Evolutionary conservation across 495 filamentous ascomycete genomes (phyloP).

Genomic region (Xylona heveae): DNA sequence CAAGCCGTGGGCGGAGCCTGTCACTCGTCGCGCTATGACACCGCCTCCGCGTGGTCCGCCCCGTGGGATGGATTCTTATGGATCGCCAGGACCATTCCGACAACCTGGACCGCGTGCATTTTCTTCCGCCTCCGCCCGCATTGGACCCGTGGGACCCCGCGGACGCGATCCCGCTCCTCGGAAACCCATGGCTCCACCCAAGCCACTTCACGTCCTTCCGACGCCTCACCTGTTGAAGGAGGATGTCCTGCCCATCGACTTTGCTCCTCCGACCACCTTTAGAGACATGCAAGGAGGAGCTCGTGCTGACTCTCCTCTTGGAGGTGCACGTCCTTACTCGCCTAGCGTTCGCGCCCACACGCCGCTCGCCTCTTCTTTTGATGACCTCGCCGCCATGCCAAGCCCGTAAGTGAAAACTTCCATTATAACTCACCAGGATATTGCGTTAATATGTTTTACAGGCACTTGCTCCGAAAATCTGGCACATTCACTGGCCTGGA

Average conservation of each 20-base stretch:
- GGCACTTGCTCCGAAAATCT: conserved; percentile 73
- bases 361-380: conserved; percentile 62
- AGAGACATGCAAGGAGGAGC: conserved; percentile 45
- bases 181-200: conserved; percentile 51
- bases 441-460: too few species aligned
- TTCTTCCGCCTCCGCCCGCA: conserved; percentile 37
- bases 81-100: conserved; percentile 19
- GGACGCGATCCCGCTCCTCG: conserved; percentile 15
- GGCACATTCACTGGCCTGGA: conserved; percentile 76
- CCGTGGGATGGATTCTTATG: conserved; percentile 25
- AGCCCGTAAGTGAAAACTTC: conserved; percentile 95
- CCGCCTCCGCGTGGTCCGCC: conserved; percentile 68
- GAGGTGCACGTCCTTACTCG: conserved; percentile 53
- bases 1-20: conserved; percentile 52
- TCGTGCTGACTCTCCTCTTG: conserved; percentile 64
- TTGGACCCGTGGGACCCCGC: conserved; percentile 15
- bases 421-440: too few species aligned
- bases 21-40: conserved; percentile 86
- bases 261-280: conserved; percentile 58
- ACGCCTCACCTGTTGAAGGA: conserved; percentile 74
- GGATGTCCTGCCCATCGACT: conserved; percentile 63
- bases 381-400: conserved; percentile 67
- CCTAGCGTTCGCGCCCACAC: conserved; percentile 46
- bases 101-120: conserved; percentile 28
- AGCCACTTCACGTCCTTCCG: conserved; percentile 52